Base-by-base conservation (phyloP, 2,329 filamentous ascomycete genomes). In the Apiospora sp. region DNA sequence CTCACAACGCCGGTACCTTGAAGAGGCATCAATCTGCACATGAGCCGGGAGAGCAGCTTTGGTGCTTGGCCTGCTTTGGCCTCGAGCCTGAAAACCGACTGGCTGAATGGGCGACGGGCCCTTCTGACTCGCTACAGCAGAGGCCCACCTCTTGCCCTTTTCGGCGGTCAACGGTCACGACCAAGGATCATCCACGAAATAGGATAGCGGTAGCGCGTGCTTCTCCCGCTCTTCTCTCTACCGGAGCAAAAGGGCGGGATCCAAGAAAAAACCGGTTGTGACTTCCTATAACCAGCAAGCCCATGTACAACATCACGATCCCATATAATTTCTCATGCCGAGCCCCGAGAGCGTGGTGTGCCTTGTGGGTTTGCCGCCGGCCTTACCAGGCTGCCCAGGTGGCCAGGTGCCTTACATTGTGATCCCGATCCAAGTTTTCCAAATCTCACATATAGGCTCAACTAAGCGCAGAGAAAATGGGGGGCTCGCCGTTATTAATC, bases 81-180 rank as follows among this genome's bases (percentile, higher is more conserved):
- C 14, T 61, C n/a, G 49, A 30, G 54, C 22, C 22, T 37, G 54
- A 37, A 61, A 51, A 51, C 30, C 54, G 30, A 61, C 54, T 61
- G 54, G 54, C 19, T 37, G 30, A 61, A 61, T 19, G 54, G 54
- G 27, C 30, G 54, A 37, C 30, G 54, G 54, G 8, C 16, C 54
- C 19, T 61, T 61, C 54, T 61, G 27, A 61, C 54, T 61, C 54
- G 54, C 54, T 61, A 61, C 30, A 30, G 54, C 19, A 22, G 16
- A 10, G 19, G 34, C 34, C 54, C 54, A 41, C 58, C 58, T n/a
- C 58, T 64, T 64, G 34, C 58, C 58, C n/a, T 22, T 41, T 64
- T 64, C 34, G 58, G 58, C 58, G 58, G 58, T 64, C 58, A 64
- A 64, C 58, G 58, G 58, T 64, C 58, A 64, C 58, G 58, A 64